phyloP scores from a whole-genome alignment of 192 early-diverging fungal genomes.

The Podochytrium sp. region DNA sequence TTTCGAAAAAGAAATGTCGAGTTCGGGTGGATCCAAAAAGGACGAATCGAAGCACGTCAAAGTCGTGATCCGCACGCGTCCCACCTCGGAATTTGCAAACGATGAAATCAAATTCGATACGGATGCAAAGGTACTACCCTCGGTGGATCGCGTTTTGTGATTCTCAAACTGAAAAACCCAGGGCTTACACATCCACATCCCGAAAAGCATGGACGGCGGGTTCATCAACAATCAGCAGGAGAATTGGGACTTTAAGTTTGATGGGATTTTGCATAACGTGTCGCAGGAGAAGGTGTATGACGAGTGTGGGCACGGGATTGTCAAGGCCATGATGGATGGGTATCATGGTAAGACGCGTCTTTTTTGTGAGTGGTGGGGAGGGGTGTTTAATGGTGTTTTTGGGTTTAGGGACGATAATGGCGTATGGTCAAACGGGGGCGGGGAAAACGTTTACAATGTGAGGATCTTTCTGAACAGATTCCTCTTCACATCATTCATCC shows the following conservation, averaged over 20 bases:
- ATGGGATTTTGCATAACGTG: slow-evolving; percentile 63
- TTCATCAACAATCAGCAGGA: slow-evolving; percentile 73
- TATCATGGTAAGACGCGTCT: slow-evolving; percentile 54
- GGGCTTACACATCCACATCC: slow-evolving; percentile 61
- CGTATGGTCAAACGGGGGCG: slow-evolving; percentile 64
- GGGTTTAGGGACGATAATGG: slow-evolving; percentile 56
- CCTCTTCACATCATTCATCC: not conserved
- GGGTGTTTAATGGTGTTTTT: not conserved
- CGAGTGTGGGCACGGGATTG: slow-evolving; percentile 57
- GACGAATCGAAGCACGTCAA: slow-evolving; percentile 58
- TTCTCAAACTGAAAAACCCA: not conserved
- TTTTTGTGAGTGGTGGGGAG: not conserved
- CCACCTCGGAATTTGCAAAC: slow-evolving; percentile 59
- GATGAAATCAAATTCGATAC: slow-evolving; percentile 52
- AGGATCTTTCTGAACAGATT: not conserved
- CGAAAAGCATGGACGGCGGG: slow-evolving; percentile 60
- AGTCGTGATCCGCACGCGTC: slow-evolving; percentile 64
- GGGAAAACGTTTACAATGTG: slow-evolving; percentile 70
- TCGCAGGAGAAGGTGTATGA: slow-evolving; percentile 66
- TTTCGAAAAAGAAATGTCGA: slow-evolving; percentile 11
- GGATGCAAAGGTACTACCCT: slow-evolving; percentile 46
- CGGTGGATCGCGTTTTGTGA: not conserved
- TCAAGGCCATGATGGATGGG: slow-evolving; percentile 59
- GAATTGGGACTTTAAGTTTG: slow-evolving; percentile 68
- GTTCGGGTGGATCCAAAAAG: slow-evolving; percentile 3